Percentiles rank a stretch among this genome's conserved stretches.
Evolutionary conservation across 805 yeast species (phyloP).

Genomic region (Priceomyces fermenticarens): DNA sequence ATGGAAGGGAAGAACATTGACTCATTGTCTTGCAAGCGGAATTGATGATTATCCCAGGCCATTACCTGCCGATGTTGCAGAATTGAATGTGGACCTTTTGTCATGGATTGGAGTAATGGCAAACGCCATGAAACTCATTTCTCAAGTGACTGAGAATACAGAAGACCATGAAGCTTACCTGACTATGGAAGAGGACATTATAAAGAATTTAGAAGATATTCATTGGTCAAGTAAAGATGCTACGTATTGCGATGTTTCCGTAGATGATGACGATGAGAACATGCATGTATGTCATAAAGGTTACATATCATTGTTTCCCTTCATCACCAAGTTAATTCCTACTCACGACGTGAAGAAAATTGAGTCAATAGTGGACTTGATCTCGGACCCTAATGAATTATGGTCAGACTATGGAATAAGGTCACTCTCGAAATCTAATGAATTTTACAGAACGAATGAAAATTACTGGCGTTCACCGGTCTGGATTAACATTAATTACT

Average conservation of each 20-base stretch:
- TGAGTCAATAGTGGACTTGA: constrained; percentile 48
- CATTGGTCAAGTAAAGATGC: constrained; percentile 75
- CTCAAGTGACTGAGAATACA: constrained; percentile 53
- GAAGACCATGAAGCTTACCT: constrained; percentile 59
- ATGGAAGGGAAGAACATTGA: constrained; percentile 89
- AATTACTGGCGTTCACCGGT: constrained; percentile 95
- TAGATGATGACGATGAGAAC: constrained; percentile 68
- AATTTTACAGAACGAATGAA: constrained; percentile 70
- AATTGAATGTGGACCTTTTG: constrained; percentile 82
- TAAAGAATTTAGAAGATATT: constrained; percentile 61
- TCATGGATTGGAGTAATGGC: constrained; percentile 96
- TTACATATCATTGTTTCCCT: constrained; percentile 83
- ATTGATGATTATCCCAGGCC: constrained; percentile 94
- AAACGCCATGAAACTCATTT: constrained; percentile 70
- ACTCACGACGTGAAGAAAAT: constrained; percentile 46
- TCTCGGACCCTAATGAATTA: constrained; percentile 68
- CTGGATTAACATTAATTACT: constrained; percentile 89
- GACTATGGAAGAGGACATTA: constrained; percentile 52
- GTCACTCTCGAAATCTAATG: constrained; percentile 69
- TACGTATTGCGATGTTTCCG: constrained; percentile 79
- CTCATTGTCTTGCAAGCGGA: constrained; percentile 90
- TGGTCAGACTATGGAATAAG: constrained; percentile 81
- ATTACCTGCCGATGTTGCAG: constrained; percentile 76
- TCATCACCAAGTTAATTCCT: constrained; percentile 62
- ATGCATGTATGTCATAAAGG: constrained; percentile 82